Conservation (phyloP, 371 early-diverging fungal genomes). For the Mortierella sp. region DNA sequence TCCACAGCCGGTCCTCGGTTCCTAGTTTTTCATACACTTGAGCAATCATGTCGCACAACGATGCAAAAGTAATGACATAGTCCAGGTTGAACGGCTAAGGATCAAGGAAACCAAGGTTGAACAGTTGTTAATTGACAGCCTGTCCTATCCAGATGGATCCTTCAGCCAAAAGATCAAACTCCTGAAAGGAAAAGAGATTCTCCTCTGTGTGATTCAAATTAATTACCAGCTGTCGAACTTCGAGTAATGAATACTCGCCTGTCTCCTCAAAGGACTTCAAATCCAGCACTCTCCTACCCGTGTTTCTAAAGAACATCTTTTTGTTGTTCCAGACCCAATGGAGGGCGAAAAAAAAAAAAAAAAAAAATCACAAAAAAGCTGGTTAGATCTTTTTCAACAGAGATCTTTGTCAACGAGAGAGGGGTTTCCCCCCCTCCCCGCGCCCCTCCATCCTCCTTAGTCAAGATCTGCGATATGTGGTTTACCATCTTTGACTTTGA, state of each 20-base stretch:
- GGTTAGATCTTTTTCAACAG: not conserved
- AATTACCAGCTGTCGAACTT: conserved; percentile 45
- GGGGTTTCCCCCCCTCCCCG: no score
- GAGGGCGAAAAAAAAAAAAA: not conserved
- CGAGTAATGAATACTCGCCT: conserved; percentile 41
- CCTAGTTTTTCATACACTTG: conserved; percentile 38
- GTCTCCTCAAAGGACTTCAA: conserved; percentile 38
- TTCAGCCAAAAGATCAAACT: no score
- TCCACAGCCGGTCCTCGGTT: conserved; percentile 22
- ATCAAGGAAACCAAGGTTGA: not conserved
- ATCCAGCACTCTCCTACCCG: conserved; percentile 28
- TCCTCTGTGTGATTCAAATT: not conserved
- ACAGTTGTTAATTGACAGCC: not conserved
- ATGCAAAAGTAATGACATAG: conserved; percentile 46
- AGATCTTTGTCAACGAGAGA: no score
- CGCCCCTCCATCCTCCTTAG: no score
- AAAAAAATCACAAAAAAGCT: not conserved
- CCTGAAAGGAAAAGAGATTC: no score
- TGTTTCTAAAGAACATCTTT: conserved; percentile 35
- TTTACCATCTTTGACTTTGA: conserved; percentile 42
- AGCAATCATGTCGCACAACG: conserved; percentile 46
- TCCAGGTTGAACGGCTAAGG: conserved; percentile 46
- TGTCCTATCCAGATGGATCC: no score
- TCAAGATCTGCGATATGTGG: no score
- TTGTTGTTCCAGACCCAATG: not conserved